Conservation (phyloP, 148 eudicot genomes). For the Vaccinium vitisidaea region DNA sequence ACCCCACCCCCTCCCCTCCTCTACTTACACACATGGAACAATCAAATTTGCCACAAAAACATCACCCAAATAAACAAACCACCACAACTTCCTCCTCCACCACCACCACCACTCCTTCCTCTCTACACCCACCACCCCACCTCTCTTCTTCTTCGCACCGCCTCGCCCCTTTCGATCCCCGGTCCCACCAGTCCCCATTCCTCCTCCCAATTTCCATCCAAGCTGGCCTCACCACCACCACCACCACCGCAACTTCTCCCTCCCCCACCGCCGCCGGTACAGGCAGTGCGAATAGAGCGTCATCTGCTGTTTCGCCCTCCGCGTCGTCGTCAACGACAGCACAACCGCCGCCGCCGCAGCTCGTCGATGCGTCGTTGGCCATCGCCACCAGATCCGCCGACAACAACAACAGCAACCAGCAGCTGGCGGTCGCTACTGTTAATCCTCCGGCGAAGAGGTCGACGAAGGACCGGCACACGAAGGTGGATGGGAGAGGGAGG, state of each 20-base stretch:
- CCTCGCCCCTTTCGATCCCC: slow-evolving; percentile 9
- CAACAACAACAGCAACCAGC: slow-evolving; percentile 18
- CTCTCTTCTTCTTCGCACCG: slow-evolving; percentile 16
- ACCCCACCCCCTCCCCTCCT: slow-evolving; percentile 12
- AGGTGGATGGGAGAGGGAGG: slow-evolving; percentile 63
- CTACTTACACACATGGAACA: slow-evolving; percentile 33
- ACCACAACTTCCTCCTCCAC: slow-evolving; percentile 1
- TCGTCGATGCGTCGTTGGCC: slow-evolving; percentile 43
- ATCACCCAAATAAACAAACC: slow-evolving; percentile 16
- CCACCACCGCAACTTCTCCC: neutral
- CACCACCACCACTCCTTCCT: slow-evolving; percentile 17
- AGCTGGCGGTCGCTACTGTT: slow-evolving; percentile 6
- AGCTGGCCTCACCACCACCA: slow-evolving; percentile 10
- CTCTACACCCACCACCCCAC: slow-evolving; percentile 6
- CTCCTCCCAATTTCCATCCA: slow-evolving; percentile 25
- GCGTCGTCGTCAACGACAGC: neutral
- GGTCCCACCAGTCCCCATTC: slow-evolving; percentile 23
- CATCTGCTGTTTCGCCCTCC: slow-evolving; percentile 14
- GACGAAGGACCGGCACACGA: slow-evolving; percentile 59
- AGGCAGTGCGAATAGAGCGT: slow-evolving; percentile 3
- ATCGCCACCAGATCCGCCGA: slow-evolving; percentile 43
- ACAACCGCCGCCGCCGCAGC: slow-evolving; percentile 22
- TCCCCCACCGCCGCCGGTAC: neutral
- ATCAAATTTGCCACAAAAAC: slow-evolving; percentile 23
- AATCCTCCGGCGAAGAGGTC: slow-evolving; percentile 29